A percentile compares a stretch with the other conserved stretches of the same genome.
Evolutionary conservation across 129 eudicot species (phyloP).

Genomic region (Pittosporum tobira): DNA sequence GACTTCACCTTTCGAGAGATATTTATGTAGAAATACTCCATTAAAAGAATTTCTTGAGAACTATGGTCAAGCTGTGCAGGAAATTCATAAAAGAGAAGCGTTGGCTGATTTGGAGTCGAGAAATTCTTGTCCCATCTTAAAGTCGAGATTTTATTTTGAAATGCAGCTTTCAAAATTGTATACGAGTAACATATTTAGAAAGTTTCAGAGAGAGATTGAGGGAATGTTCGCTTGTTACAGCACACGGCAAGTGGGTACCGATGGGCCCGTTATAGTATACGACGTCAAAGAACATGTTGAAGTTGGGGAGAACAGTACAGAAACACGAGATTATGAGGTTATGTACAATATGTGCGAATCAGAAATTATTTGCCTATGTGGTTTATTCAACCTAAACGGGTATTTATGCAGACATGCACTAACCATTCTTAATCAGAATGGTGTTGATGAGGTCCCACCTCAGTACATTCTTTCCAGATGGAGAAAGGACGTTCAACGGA

Average conservation of each 20-base stretch:
- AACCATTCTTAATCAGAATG: constrained; percentile 21
- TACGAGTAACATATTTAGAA: constrained; percentile 21
- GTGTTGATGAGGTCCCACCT: constrained; percentile 32
- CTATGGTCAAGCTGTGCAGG: constrained; percentile 20
- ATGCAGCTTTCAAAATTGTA: constrained; percentile 37
- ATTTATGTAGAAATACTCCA: constrained; percentile 20
- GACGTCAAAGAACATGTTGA: constrained; percentile 23
- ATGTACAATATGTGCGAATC: constrained; percentile 20
- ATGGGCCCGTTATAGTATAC: constrained; percentile 21
- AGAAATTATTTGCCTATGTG: constrained; percentile 28
- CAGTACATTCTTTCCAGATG: constrained; percentile 33
- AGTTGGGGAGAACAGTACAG: constrained; percentile 23
- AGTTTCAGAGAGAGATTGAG: constrained; percentile 25
- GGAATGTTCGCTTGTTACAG: constrained; percentile 25
- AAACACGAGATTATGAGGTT: constrained; percentile 26
- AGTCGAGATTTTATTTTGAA: constrained; percentile 24
- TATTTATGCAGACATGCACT: constrained; percentile 33
- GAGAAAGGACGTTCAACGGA: constrained; percentile 29
- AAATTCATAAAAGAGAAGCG: constrained; percentile 23
- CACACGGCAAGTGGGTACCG: constrained; percentile 19
- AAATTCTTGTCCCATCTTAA: constrained; percentile 13
- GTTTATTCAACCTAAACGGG: constrained; percentile 30
- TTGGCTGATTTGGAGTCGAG: constrained; percentile 23
- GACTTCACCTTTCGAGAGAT: constrained; percentile 20
- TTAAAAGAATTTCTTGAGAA: constrained; percentile 21